Percentiles rank a stretch among this genome's conserved stretches.
Conservation (phyloP, 2,329 filamentous ascomycete species). For the Cladosporium sp. region DNA sequence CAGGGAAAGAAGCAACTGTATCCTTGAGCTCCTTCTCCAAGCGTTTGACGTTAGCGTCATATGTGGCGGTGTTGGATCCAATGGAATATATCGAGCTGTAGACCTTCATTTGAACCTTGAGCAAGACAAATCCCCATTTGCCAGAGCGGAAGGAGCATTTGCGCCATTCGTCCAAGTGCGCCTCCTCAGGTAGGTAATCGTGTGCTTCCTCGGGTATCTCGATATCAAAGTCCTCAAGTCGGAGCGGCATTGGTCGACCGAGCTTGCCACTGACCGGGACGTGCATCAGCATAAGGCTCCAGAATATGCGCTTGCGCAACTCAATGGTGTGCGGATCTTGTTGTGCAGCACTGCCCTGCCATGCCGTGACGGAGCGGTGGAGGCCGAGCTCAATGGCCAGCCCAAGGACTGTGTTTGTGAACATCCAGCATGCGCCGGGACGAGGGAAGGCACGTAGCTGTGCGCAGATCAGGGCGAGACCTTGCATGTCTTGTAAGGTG, state of each 20-base stretch:
- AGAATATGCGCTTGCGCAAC: slow-evolving; percentile 76
- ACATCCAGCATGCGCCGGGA: slow-evolving; percentile 70
- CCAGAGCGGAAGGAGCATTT: slow-evolving; percentile 69
- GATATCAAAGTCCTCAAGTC: slow-evolving; percentile 73
- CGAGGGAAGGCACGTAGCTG: slow-evolving; percentile 78
- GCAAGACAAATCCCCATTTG: slow-evolving; percentile 64
- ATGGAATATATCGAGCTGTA: slow-evolving; percentile 76
- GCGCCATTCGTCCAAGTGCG: slow-evolving; percentile 44
- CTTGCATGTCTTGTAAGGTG: slow-evolving; percentile 69
- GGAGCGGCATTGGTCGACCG: slow-evolving; percentile 73
- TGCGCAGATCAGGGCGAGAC: slow-evolving; percentile 67
- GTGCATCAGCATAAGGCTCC: slow-evolving; percentile 66
- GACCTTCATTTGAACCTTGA: slow-evolving; percentile 69
- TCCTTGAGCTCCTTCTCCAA: slow-evolving; percentile 65
- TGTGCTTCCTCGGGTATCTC: slow-evolving; percentile 71
- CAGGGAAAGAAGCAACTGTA: slow-evolving; percentile 66
- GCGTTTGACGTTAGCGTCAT: slow-evolving; percentile 61
- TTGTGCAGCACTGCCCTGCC: slow-evolving; percentile 53
- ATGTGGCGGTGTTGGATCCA: slow-evolving; percentile 56
- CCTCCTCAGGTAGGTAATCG: slow-evolving; percentile 68
- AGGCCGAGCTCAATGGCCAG: slow-evolving; percentile 74
- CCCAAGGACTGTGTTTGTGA: slow-evolving; percentile 64
- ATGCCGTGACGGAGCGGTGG: slow-evolving; percentile 67
- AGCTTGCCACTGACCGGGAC: slow-evolving; percentile 73
- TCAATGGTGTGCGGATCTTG: slow-evolving; percentile 66